Percentiles rank a stretch among this genome's conserved stretches.
These are phyloP conservation scores for Bipolaris sorokiniana DNA, from an alignment of 2,329 filamentous ascomycete species.

Conservation along the genomic window DNA sequence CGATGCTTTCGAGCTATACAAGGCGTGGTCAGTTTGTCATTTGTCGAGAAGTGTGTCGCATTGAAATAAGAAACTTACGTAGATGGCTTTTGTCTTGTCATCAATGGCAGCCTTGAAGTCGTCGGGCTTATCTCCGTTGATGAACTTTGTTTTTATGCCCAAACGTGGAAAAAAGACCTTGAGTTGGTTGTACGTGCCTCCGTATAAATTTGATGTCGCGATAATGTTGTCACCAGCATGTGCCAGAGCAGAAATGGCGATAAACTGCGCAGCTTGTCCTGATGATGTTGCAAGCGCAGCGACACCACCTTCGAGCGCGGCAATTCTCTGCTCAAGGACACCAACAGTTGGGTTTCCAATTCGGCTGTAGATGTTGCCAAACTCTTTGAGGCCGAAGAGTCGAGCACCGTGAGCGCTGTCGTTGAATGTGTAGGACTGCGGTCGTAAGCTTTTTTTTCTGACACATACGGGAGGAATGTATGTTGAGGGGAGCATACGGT, in stretches of 20 bases:
- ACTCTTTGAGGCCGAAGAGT: slow-evolving; percentile 95
- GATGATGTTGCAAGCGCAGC: slow-evolving; percentile 85
- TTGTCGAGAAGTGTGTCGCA: too few relatives aligned
- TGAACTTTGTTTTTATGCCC: slow-evolving; percentile 86
- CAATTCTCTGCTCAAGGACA: slow-evolving; percentile 94
- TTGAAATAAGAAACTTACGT: slow-evolving; percentile 55
- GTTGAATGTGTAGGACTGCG: slow-evolving; percentile 87
- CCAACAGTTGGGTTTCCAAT: slow-evolving; percentile 83
- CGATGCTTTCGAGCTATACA: slow-evolving; percentile 73
- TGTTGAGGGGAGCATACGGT: slow-evolving; percentile 59
- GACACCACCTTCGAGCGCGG: slow-evolving; percentile 91
- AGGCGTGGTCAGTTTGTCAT: too few relatives aligned
- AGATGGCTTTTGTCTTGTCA: slow-evolving; percentile 90
- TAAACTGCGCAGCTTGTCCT: slow-evolving; percentile 91
- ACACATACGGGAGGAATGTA: not conserved
- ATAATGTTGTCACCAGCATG: slow-evolving; percentile 92
- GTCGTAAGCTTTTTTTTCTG: slow-evolving; percentile 15
- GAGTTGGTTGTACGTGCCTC: slow-evolving; percentile 96
- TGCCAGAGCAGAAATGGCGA: slow-evolving; percentile 83
- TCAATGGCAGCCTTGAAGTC: slow-evolving; percentile 85
- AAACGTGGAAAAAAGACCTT: slow-evolving; percentile 89
- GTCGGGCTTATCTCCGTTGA: slow-evolving; percentile 77
- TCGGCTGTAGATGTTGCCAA: slow-evolving; percentile 96
- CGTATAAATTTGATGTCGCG: slow-evolving; percentile 84
- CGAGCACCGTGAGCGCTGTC: slow-evolving; percentile 94